A percentile compares a stretch with the other conserved stretches of the same genome.
phyloP scores from a whole-genome alignment of 2,329 filamentous ascomycete genomes.

The Cyphellophora attinorum region DNA sequence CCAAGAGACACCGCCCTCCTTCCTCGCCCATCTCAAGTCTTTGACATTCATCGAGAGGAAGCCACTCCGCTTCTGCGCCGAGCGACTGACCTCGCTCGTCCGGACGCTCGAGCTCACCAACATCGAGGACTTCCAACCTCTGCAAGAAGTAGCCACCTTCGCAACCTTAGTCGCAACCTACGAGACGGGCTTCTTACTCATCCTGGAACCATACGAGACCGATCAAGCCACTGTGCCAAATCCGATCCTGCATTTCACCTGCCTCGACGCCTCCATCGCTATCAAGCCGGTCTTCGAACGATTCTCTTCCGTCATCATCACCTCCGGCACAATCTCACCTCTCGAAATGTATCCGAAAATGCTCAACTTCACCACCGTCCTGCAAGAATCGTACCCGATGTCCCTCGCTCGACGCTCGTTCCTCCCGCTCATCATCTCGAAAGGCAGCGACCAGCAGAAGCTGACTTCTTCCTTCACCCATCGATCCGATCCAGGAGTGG shows the following conservation, averaged over 20 bases:
- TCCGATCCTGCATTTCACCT: constrained; percentile 93
- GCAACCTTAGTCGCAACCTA: constrained; percentile 94
- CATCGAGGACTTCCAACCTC: constrained; percentile 92
- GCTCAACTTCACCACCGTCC: constrained; percentile 83
- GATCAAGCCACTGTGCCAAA: constrained; percentile 93
- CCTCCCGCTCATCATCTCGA: constrained; percentile 92
- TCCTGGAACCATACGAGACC: constrained; percentile 94
- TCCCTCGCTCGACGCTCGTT: constrained; percentile 91
- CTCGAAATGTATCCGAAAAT: constrained; percentile 99
- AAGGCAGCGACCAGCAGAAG: constrained; percentile 85
- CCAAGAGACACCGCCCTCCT: constrained; percentile 90
- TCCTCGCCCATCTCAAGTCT: constrained; percentile 84
- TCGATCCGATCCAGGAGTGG: constrained; percentile 90
- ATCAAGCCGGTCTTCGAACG: constrained; percentile 97
- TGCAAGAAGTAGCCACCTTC: constrained; percentile 96
- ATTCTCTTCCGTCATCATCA: constrained; percentile 97
- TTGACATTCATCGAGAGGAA: constrained; percentile 98
- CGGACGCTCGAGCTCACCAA: constrained; percentile 91
- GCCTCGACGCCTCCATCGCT: constrained; percentile 91
- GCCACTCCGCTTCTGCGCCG: constrained; percentile 82
- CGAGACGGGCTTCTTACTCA: constrained; percentile 89
- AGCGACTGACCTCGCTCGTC: constrained; percentile 86
- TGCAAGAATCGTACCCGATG: constrained; percentile 97
- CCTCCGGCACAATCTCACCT: constrained; percentile 91
- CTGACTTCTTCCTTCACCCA: constrained; percentile 93